phyloP scores from a whole-genome alignment of 140 eudicot species.

The Bidens hawaiensis region DNA sequence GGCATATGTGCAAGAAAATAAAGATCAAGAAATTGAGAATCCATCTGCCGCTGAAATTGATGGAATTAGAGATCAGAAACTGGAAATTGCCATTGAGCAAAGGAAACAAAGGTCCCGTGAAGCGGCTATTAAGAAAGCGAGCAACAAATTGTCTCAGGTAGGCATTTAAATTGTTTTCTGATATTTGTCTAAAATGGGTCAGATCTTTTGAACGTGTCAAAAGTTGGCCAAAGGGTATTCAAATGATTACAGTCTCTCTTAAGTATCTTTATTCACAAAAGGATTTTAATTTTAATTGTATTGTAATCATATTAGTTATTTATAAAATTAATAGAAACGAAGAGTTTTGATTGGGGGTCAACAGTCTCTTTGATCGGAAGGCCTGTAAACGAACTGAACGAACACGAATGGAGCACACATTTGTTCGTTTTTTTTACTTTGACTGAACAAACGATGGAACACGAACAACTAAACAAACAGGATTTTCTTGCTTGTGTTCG shows the following conservation, averaged over 20 bases:
- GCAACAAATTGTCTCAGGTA: conserved; percentile 64
- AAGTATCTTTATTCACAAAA: not conserved
- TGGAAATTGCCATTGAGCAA: conserved; percentile 30
- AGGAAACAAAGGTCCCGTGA: conserved; percentile 51
- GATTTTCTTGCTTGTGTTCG: too few species aligned
- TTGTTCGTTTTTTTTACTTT: too few species aligned
- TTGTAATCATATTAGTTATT: conserved; percentile 1
- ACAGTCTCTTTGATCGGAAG: too few species aligned
- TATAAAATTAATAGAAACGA: not conserved
- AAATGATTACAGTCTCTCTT: not conserved
- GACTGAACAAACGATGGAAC: too few species aligned
- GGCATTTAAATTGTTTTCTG: conserved; percentile 3
- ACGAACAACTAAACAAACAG: too few species aligned
- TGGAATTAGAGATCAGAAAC: conserved; percentile 30
- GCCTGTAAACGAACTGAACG: too few species aligned
- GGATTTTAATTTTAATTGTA: not conserved
- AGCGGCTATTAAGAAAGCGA: conserved; percentile 46
- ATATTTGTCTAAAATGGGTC: not conserved
- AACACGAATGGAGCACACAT: too few species aligned
- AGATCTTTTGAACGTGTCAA: not conserved
- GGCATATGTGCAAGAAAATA: conserved; percentile 16
- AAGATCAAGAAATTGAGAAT: conserved; percentile 10
- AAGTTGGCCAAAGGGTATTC: not conserved
- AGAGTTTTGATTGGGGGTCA: too few species aligned
- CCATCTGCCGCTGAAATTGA: conserved; percentile 26